These are phyloP conservation scores for Oropetium thomaeum DNA, from an alignment of 176 grass and related monocot genomes.

Conservation along the genomic window DNA sequence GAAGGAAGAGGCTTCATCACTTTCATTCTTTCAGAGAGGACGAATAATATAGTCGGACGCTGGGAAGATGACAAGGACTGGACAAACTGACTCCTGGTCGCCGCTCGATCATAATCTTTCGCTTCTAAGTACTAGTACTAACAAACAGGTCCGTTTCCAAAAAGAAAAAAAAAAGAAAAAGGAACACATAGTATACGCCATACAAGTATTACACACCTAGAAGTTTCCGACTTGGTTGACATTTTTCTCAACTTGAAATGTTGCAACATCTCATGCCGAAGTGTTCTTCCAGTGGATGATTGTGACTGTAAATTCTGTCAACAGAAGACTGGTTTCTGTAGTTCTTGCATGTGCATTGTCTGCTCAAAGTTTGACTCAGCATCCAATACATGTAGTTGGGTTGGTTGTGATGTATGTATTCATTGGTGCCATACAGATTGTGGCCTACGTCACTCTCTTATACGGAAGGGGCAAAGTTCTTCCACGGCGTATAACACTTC, in stretches of 20 bases:
- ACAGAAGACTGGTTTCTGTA: constrained; percentile 72
- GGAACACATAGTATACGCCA: too few relatives aligned
- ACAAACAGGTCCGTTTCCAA: too few relatives aligned
- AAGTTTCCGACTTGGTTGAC: constrained; percentile 79
- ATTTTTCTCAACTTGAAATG: constrained; percentile 86
- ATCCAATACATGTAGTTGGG: constrained; percentile 95
- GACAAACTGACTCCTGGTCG: too few relatives aligned
- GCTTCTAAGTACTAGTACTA: too few relatives aligned
- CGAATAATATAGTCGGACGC: background rate
- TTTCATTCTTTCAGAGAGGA: too few relatives aligned
- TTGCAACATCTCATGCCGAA: constrained; percentile 73
- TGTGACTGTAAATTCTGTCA: constrained; percentile 88
- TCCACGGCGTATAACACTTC: constrained; percentile 23
- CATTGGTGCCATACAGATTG: constrained; percentile 99
- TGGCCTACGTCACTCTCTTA: constrained; percentile 60
- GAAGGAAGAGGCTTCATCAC: background rate
- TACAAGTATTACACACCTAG: too few relatives aligned
- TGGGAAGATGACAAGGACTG: background rate
- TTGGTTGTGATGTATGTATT: constrained; percentile 90
- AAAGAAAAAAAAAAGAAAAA: too few relatives aligned
- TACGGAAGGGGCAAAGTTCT: constrained; percentile 59
- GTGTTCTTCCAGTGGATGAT: constrained; percentile 60
- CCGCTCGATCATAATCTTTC: too few relatives aligned
- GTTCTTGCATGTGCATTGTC: constrained; percentile 81
- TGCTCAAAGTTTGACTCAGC: constrained; percentile 85